Evolutionary conservation across 2,329 filamentous ascomycete genomes (phyloP).

Genomic region (Aspergillus sp.): DNA sequence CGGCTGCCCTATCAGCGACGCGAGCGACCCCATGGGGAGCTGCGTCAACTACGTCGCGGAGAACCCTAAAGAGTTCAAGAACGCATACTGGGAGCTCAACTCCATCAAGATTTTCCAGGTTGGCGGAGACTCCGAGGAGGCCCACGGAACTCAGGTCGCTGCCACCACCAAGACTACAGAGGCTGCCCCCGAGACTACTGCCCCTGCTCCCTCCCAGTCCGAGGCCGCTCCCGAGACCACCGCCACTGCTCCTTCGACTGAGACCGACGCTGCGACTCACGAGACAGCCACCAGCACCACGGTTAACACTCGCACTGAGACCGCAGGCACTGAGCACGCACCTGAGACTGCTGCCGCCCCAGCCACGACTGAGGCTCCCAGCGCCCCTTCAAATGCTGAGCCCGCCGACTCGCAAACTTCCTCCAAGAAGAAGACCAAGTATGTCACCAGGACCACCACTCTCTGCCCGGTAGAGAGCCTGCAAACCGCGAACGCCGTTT

Average conservation of each 20-base stretch:
- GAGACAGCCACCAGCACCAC: slow-evolving; percentile 1
- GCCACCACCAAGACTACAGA: background rate
- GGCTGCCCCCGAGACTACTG: background rate
- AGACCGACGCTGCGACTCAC: background rate
- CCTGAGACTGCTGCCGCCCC: background rate
- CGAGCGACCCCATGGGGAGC: slow-evolving; percentile 60
- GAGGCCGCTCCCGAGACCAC: background rate
- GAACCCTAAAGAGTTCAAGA: slow-evolving; percentile 67
- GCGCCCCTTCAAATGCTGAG: background rate
- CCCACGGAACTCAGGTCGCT: background rate
- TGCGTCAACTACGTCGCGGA: slow-evolving; percentile 72
- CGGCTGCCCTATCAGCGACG: slow-evolving; percentile 56
- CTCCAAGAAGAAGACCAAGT: slow-evolving; percentile 10
- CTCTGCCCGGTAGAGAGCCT: slow-evolving; percentile 2
- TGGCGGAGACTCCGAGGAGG: slow-evolving; percentile 10
- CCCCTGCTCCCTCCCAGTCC: background rate
- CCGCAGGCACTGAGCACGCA: background rate
- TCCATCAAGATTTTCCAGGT: slow-evolving; percentile 64
- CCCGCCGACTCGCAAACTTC: background rate
- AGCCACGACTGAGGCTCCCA: background rate
- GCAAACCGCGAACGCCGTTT: background rate
- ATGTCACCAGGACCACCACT: slow-evolving; percentile 7
- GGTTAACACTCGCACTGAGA: background rate
- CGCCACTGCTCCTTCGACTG: background rate
- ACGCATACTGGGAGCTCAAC: slow-evolving; percentile 79